Percentiles rank a stretch among this genome's conserved stretches.
Conservation (phyloP, 305 asterid genomes). For the Fraxinus floribunda region DNA sequence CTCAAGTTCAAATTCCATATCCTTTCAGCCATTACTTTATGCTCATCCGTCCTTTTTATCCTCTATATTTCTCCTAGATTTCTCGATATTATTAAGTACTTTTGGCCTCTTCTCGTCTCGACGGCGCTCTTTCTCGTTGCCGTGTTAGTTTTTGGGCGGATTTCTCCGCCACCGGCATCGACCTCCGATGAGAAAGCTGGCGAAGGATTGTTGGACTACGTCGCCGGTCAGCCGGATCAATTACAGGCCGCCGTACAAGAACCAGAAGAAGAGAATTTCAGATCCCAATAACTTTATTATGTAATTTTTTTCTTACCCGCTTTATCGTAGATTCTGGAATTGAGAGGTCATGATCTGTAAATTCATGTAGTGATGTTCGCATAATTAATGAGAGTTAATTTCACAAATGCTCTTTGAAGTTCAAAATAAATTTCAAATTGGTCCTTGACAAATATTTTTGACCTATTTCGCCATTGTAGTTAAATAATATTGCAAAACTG, state of each 20-base stretch:
- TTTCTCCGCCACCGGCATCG: conserved; percentile 47
- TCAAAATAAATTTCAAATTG: not conserved
- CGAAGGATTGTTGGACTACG: conserved; percentile 59
- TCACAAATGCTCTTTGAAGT: not conserved
- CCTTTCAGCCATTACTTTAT: conserved; percentile 25
- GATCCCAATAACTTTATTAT: not conserved
- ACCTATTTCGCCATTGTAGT: not conserved
- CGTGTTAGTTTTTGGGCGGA: conserved; percentile 48
- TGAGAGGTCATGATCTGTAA: not conserved
- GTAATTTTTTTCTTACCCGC: not conserved
- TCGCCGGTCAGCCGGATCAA: conserved; percentile 49
- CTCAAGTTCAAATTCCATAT: conserved; percentile 54
- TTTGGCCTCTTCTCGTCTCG: conserved; percentile 70
- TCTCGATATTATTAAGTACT: conserved; percentile 46
- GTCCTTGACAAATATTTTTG: not conserved
- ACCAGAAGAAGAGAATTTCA: not conserved
- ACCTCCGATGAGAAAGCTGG: conserved; percentile 49
- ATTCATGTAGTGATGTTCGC: not conserved
- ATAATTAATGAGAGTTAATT: not conserved
- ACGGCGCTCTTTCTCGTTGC: conserved; percentile 63
- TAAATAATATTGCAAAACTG: not conserved
- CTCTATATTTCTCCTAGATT: conserved; percentile 55
- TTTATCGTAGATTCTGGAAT: not conserved
- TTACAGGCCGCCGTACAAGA: not conserved
- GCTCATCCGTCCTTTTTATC: conserved; percentile 14